Base-by-base conservation (phyloP, 73 alveolate genomes). In the Tetrahymena elliotti region DNA sequence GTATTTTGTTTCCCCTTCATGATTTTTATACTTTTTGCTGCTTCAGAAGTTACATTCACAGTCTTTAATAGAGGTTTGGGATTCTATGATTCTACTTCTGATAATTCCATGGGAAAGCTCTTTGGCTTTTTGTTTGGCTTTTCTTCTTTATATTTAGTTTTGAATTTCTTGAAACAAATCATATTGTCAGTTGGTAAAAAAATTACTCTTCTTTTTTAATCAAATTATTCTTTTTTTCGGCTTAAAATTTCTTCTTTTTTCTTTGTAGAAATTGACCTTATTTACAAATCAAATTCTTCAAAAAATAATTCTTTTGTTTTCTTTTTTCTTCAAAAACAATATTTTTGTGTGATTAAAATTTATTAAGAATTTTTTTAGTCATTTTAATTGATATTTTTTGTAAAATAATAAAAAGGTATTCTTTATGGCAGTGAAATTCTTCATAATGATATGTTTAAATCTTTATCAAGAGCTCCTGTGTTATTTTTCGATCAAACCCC, bases 401-500 rank as follows among this genome's bases (percentile, higher is more conserved):
- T 53, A 13, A 20, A 13, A 53, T 68, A 68, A 18, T 27, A 7
- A 27, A 68, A 4, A 68, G 88, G 88, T 31, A 68, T 68, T 24
- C 6, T 68, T 6, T 22, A 68, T 11, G 88, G 88, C 16, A 68
- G 88, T 24, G 24, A 68, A 24, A 27, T 68, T 22, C 88, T 93
- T 93, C 96, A 93, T 38, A 82, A 93, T 20, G 54, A 93, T 36
- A 93, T 93, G 96, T 36, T 93, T 36, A 22, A 52, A 35, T 93
- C 96, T n/a, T 68, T 93, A 27, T 3, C 83, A 6, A 37, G 92
- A 93, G 94, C 96, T 20, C 96, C 96, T 31, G 92, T 68, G 15
- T 93, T 33, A 35, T 93, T 68, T 22, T 93, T 93, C 34, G 96
- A 93, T 93, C 15, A 33, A 22, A 93, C 84, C 36, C 96, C 96